Conservation (phyloP, 2,329 filamentous ascomycete genomes). For the Sphaceloma murrayae region DNA sequence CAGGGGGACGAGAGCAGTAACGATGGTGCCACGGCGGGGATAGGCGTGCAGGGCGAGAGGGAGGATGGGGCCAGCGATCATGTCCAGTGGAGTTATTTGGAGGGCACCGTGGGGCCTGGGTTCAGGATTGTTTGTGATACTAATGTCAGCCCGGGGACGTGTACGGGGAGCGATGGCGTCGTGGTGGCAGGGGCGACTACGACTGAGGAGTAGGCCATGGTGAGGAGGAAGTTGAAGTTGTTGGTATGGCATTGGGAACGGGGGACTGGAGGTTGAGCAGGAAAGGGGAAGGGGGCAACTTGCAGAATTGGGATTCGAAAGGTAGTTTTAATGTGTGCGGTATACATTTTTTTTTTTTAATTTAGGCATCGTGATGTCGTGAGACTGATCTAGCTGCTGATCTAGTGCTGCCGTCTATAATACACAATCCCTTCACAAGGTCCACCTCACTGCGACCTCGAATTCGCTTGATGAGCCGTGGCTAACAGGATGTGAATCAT, state of each 20-base stretch:
- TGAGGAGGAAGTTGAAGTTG: conserved; percentile 47
- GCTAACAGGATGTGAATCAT: too few relatives aligned
- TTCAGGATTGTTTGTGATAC: conserved; percentile 24
- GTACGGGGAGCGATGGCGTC: conserved; percentile 12
- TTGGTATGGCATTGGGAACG: conserved; percentile 85
- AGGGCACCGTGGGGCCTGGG: conserved; percentile 20
- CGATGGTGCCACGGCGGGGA: conserved; percentile 12
- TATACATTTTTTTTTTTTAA: not conserved
- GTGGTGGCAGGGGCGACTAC: conserved; percentile 43
- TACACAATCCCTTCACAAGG: too few relatives aligned
- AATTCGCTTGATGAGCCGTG: too few relatives aligned
- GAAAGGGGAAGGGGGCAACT: not conserved
- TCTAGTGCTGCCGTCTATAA: too few relatives aligned
- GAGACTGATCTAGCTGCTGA: too few relatives aligned
- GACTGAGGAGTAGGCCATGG: conserved; percentile 56
- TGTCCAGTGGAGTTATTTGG: conserved; percentile 22
- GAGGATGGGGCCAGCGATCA: conserved; percentile 21
- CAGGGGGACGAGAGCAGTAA: conserved; percentile 8
- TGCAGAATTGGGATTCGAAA: not conserved
- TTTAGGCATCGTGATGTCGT: too few relatives aligned
- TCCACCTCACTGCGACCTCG: too few relatives aligned
- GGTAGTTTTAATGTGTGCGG: too few relatives aligned
- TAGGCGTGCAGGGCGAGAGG: conserved; percentile 18
- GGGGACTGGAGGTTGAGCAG: conserved; percentile 80
- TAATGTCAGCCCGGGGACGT: conserved; percentile 18